Conservation (phyloP, 179 eudicot genomes). For the Camellia oleifera region DNA sequence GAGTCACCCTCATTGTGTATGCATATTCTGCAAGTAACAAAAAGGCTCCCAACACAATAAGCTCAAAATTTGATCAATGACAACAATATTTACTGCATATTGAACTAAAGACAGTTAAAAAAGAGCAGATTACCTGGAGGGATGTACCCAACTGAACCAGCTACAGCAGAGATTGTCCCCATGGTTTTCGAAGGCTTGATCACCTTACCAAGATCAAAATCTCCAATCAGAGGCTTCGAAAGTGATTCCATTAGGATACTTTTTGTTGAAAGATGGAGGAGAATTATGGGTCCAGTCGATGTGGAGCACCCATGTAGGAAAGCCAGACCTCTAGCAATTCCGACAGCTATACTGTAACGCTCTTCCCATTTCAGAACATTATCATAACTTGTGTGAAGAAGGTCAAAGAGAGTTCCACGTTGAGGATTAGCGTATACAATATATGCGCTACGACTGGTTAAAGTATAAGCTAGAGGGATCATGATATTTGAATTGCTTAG, state of each 20-base stretch:
- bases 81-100: not conserved
- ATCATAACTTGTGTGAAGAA: slow-evolving; percentile 42
- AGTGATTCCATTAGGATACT: slow-evolving; percentile 57
- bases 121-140: slow-evolving; percentile 49
- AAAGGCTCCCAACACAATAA: too few relatives aligned
- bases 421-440: slow-evolving; percentile 57
- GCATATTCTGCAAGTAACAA: slow-evolving; percentile 62
- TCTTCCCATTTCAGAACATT: slow-evolving; percentile 63
- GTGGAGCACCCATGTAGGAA: slow-evolving; percentile 63
- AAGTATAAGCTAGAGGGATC: slow-evolving; percentile 73
- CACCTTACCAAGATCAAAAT: slow-evolving; percentile 78
- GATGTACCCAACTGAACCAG: slow-evolving; percentile 81
- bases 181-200: slow-evolving; percentile 70
- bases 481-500: slow-evolving; percentile 71
- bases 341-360: slow-evolving; percentile 73
- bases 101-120: too few relatives aligned
- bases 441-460: slow-evolving; percentile 55
- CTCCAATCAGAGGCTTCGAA: slow-evolving; percentile 74
- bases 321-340: slow-evolving; percentile 74
- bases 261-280: slow-evolving; percentile 66
- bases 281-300: slow-evolving; percentile 48
- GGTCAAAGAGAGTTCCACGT: slow-evolving; percentile 58
- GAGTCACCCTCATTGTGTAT: slow-evolving; percentile 85
- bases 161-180: slow-evolving; percentile 66
- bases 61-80: not conserved